Evolutionary conservation across 2,329 filamentous ascomycete genomes (phyloP), one percentile per base, ranked within the genome.

Genomic region (Pseudopithomyces maydicus): DNA sequence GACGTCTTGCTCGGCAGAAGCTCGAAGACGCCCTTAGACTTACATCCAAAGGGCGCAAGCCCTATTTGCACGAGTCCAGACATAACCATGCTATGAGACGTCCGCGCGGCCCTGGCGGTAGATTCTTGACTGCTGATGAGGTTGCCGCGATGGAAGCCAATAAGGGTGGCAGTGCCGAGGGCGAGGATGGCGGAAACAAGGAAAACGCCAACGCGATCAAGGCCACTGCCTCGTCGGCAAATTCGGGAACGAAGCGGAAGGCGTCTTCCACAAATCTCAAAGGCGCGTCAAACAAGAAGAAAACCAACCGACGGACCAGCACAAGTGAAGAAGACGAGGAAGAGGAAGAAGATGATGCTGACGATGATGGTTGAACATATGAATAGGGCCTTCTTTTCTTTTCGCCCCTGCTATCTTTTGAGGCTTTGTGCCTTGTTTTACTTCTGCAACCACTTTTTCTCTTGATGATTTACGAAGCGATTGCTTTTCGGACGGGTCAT

Each of bases 41-140:
- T 56, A 98, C 95, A 0, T 96, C 90, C 10, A 99, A 99, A 79
- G 94, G 94, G 23, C 88, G 95, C 35, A 98, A 97, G 79, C 95
- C 95, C 3, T 99, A 99, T 71, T 84, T 99, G 32, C 95, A 99
- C 78, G 95, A 99, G 74, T 98, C 94, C 23, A 86, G 95, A 71
- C 95, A 99, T 77, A 98, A 98, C 72, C 95, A 99, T 77, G 95
- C 95, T 10, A 99, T 99, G 95, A 88, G 95, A 56, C 84, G 95
- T 68, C 95, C 95, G 26, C 87, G 95, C 73, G 95, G 95, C 15
- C 95, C 95, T 0, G 95, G 95, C 52, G 95, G 95, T 20, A 89
- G 95, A 22, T 99, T 99, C 82, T 80, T 99, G 75, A 99, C 95
- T 0, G 94, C 95, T 1, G 95, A 98, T 55, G 95, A 99, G 75